phyloP scores from a whole-genome alignment of 1,284 basidiomycete species.

The Cryptococcus floricola region DNA sequence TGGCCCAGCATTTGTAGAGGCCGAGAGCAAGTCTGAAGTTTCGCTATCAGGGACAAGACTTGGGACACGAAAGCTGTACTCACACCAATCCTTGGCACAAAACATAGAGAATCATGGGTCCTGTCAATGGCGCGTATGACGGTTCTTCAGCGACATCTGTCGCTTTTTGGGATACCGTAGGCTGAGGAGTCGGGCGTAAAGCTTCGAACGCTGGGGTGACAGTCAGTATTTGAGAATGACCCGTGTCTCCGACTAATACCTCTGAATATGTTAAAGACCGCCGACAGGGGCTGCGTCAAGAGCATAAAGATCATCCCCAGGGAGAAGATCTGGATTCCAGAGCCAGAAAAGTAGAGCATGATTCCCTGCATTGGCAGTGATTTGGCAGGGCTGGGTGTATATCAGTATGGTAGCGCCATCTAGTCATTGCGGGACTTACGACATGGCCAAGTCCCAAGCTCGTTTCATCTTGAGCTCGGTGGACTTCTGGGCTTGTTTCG shows the following conservation, averaged over 20 bases:
- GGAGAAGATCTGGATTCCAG: conserved; percentile 87
- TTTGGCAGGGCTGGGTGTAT: conserved; percentile 61
- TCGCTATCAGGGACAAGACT: not conserved
- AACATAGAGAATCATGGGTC: conserved; percentile 45
- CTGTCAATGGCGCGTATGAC: conserved; percentile 31
- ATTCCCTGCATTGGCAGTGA: conserved; percentile 88
- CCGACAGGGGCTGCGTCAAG: conserved; percentile 73
- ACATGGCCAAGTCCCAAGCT: conserved; percentile 80
- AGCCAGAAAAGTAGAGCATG: conserved; percentile 94
- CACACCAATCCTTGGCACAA: conserved; percentile 47
- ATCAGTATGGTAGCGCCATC: not conserved
- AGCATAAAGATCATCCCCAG: conserved; percentile 91
- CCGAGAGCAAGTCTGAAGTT: conserved; percentile 63
- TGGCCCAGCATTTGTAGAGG: conserved; percentile 81
- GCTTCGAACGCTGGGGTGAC: conserved; percentile 44
- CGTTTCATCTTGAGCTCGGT: conserved; percentile 67
- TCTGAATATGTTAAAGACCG: conserved; percentile 67
- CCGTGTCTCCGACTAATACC: conserved; percentile 51
- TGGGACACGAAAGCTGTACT: conserved; percentile 10
- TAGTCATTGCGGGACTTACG: conserved; percentile 33
- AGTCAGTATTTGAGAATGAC: not conserved
- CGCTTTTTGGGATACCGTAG: conserved; percentile 1
- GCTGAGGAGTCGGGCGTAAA: conserved; percentile 29
- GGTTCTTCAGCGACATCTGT: conserved; percentile 13
- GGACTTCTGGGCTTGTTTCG: conserved; percentile 20